A percentile compares a stretch with the other conserved stretches of the same genome.
Conservation (phyloP, 345 rosid genomes). For the Salix viminalis region DNA sequence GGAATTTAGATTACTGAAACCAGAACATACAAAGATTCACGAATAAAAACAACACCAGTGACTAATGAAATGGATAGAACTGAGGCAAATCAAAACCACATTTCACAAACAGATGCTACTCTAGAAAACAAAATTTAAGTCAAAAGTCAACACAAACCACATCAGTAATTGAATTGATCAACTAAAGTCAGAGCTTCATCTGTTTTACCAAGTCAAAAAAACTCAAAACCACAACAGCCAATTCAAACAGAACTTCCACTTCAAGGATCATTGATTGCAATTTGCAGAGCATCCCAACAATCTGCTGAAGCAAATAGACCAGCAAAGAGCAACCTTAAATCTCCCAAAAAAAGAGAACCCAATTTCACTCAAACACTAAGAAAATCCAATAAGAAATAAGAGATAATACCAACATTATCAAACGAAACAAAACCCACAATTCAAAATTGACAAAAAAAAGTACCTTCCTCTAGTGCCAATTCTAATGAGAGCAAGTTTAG, state of each 20-base stretch:
- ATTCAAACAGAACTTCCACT: background rate
- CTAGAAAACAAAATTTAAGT: background rate
- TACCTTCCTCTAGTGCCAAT: conserved; percentile 98
- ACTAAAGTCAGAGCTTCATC: background rate
- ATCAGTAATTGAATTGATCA: background rate
- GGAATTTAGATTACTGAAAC: background rate
- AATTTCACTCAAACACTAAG: background rate
- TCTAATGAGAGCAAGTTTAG: conserved; percentile 62
- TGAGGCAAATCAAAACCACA: background rate
- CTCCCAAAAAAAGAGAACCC: background rate
- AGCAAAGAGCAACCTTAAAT: background rate
- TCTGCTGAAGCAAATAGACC: background rate
- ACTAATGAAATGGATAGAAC: too few relatives aligned
- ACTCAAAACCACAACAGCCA: background rate
- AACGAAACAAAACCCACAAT: background rate
- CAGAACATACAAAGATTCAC: background rate
- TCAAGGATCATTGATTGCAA: background rate
- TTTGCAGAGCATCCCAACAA: background rate
- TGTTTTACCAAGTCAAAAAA: background rate
- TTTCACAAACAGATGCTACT: background rate
- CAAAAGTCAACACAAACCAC: background rate
- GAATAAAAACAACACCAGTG: background rate
- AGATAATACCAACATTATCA: background rate
- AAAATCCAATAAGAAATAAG: background rate
- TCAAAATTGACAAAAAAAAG: conserved; percentile 35